Base-by-base conservation (phyloP, 2,329 filamentous ascomycete genomes). In the Thielaviopsis punctulata region DNA sequence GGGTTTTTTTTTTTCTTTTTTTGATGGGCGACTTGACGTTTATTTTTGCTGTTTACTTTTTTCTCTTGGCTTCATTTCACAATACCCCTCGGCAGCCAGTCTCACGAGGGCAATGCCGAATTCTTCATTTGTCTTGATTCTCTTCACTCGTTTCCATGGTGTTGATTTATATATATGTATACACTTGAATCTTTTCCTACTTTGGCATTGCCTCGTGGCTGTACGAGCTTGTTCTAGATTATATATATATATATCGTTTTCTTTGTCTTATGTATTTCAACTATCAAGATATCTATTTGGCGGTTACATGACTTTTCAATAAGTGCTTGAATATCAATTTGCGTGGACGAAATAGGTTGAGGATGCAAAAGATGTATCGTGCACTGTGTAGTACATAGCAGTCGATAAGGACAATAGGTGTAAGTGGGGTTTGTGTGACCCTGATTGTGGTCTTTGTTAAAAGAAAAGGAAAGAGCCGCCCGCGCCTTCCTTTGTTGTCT, bases 211-310 rank as follows among this genome's bases (percentile, higher is more conserved):
- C 19, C 45, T 45, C 46, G 21, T 52, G 36, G 23, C 23, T n/a
- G 41, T 49, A 43, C 6, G 39, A 21, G 21, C 30, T 46, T 52
- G 53, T 48, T 52, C 59, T 61, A 58, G 59, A 59, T 57, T 51
- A 52, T 58, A 59, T 55, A 30, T 52, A 57, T 51, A 48, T 57
- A 59, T 61, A 58, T 59, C 59, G 52, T 55, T 56, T 54, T 58
- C 58, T 56, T 55, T 52, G 44, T 39, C 45, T 52, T 44, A 41
- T 30, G 30, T 44, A 36, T 50, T 21, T 33, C 23, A 27, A 15
- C 22, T 15, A n/a, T 22, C 13, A 27, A 27, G 9, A 24, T 12
- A 21, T 27, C 12, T 25, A 6, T 24, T 24, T 44, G 39, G 39
- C 39, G 15, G 39, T 19, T 21, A 21, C n/a, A 44, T 30, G 13